Conservation (phyloP, 768 basidiomycete species). For the Sutorius australiensis region DNA sequence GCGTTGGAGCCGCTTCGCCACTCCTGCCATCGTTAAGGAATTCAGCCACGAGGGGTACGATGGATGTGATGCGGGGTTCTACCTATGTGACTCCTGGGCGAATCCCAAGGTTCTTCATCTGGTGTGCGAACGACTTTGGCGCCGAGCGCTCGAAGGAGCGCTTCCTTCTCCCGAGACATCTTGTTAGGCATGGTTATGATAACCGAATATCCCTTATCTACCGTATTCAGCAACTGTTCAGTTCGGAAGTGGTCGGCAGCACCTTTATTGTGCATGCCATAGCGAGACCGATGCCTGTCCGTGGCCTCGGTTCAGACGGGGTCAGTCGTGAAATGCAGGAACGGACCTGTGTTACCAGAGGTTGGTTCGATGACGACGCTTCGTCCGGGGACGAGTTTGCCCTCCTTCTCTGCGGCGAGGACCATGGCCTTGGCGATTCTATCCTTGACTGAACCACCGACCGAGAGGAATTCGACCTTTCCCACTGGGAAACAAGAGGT, state of each 20-base stretch:
- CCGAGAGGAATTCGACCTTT: constrained; percentile 87
- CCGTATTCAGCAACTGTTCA: constrained; percentile 63
- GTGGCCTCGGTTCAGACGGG: neutral
- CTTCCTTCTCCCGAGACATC: constrained; percentile 96
- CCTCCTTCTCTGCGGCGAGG: constrained; percentile 86
- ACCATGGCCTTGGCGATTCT: constrained; percentile 97
- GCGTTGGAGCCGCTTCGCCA: constrained; percentile 71
- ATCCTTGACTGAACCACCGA: constrained; percentile 94
- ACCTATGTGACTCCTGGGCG: constrained; percentile 91
- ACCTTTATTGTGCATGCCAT: constrained; percentile 95
- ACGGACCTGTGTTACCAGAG: constrained; percentile 89
- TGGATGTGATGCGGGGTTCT: constrained; percentile 37
- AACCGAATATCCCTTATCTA: constrained; percentile 87
- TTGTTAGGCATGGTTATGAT: constrained; percentile 92
- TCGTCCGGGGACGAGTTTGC: constrained; percentile 78
- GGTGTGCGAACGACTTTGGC: constrained; percentile 96
- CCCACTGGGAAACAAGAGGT: constrained; percentile 50
- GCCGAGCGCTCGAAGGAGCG: constrained; percentile 83
- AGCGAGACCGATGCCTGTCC: constrained; percentile 84
- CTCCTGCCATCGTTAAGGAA: constrained; percentile 83
- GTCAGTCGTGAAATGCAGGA: neutral
- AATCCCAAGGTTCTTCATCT: constrained; percentile 83
- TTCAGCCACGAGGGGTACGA: constrained; percentile 69
- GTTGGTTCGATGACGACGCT: constrained; percentile 95
- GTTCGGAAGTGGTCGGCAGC: constrained; percentile 14